These are phyloP conservation scores for Sclerotinia borealis DNA, from an alignment of 2,329 filamentous ascomycete genomes.

Conservation along the genomic window DNA sequence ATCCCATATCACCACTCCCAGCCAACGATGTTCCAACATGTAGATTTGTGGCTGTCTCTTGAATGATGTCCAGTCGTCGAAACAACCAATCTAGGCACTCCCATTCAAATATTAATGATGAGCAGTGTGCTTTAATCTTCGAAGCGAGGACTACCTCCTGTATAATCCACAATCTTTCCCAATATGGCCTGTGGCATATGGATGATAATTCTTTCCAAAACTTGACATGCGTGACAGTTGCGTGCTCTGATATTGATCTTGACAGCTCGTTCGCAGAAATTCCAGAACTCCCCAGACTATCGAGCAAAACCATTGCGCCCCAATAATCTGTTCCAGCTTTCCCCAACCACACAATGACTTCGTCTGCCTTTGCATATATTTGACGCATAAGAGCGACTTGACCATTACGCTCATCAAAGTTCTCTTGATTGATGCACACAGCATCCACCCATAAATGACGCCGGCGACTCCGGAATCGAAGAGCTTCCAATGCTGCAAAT, in stretches of 20 bases:
- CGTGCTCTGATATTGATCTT: constrained; percentile 1
- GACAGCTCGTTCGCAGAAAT: constrained; percentile 2
- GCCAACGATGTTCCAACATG: background rate
- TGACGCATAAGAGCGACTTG: constrained; percentile 9
- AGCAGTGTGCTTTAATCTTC: constrained; percentile 9
- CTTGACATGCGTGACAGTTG: background rate
- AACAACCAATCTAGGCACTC: constrained; percentile 7
- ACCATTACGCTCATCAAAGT: constrained; percentile 10
- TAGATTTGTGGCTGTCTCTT: background rate
- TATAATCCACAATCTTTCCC: constrained; percentile 10
- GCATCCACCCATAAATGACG: constrained; percentile 10
- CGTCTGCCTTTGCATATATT: constrained; percentile 4
- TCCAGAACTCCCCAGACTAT: background rate
- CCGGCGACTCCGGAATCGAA: background rate
- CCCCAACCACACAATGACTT: constrained; percentile 8
- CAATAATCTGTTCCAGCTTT: constrained; percentile 10
- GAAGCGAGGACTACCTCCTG: constrained; percentile 13
- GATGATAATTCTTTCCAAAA: constrained; percentile 8
- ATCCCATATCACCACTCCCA: background rate
- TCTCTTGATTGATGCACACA: constrained; percentile 10
- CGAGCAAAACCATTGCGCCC: constrained; percentile 9
- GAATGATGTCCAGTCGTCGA: background rate
- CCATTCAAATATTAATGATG: constrained; percentile 9
- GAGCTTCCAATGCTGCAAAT: constrained; percentile 1
- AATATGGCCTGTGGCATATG: constrained; percentile 6